A percentile compares a stretch with the other conserved stretches of the same genome.
Conservation (phyloP, 2,329 filamentous ascomycete species). For the Ceratocystis ficicola region DNA sequence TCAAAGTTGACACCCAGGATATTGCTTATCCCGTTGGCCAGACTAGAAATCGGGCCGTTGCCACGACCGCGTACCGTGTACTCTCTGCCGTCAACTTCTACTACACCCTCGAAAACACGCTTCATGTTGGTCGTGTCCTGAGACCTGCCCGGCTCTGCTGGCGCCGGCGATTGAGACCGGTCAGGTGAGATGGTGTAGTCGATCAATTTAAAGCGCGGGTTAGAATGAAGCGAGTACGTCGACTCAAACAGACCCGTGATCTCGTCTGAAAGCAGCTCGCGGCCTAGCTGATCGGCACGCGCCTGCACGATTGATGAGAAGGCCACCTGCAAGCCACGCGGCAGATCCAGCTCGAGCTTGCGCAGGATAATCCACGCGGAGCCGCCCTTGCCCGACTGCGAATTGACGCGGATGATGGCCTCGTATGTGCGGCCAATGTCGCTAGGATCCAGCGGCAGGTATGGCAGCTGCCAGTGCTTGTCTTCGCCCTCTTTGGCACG, state of each 20-base stretch:
- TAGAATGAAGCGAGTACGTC: conserved; percentile 67
- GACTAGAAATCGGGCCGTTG: conserved; percentile 79
- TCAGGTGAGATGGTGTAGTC: conserved; percentile 88
- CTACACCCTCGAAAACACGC: conserved; percentile 72
- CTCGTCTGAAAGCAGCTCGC: conserved; percentile 72
- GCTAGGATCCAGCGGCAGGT: conserved; percentile 81
- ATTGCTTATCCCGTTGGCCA: conserved; percentile 66
- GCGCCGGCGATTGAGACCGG: conserved; percentile 61
- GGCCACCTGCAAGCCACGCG: conserved; percentile 79
- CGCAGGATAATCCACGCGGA: conserved; percentile 88
- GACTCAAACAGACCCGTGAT: conserved; percentile 80
- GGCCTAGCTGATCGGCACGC: conserved; percentile 64
- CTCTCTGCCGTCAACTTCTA: conserved; percentile 70
- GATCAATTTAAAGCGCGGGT: conserved; percentile 66
- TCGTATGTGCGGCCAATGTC: conserved; percentile 97
- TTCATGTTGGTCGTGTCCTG: conserved; percentile 66
- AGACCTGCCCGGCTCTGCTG: conserved; percentile 55
- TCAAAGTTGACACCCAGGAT: conserved; percentile 71
- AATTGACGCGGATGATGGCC: conserved; percentile 95
- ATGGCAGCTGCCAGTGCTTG: conserved; percentile 71
- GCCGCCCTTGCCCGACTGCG: conserved; percentile 87
- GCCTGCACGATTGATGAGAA: conserved; percentile 81
- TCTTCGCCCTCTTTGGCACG: conserved; percentile 53
- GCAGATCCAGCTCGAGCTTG: conserved; percentile 80
- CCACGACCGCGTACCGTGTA: conserved; percentile 67